Percentiles rank a stretch among this genome's conserved stretches.
phyloP scores from a whole-genome alignment of 1,284 basidiomycete genomes.

The Rhodotorula mucilaginosa region DNA sequence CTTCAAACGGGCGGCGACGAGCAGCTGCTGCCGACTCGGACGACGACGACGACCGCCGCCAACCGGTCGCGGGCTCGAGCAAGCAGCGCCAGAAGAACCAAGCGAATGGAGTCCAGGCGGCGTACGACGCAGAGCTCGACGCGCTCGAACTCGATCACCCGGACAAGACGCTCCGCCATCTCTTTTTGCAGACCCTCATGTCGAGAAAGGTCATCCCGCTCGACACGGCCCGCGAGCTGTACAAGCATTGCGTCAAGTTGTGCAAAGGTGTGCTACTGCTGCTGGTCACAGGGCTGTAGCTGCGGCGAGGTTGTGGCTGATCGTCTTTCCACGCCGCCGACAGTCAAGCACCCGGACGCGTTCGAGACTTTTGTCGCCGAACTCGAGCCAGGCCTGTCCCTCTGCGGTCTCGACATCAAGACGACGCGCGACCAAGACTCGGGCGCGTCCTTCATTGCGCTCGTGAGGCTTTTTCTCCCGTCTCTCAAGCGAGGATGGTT shows the following conservation, averaged over 20 bases:
- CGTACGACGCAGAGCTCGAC: conserved; percentile 10
- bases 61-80: not conserved
- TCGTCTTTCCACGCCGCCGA: too few species aligned
- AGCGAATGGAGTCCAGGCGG: not conserved
- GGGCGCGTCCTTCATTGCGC: conserved; percentile 9
- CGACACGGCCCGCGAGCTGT: conserved; percentile 62
- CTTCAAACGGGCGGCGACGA: not conserved
- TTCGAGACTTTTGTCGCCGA: conserved; percentile 62
- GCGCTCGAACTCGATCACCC: conserved; percentile 17
- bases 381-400: conserved; percentile 63
- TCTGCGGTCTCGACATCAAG: conserved; percentile 68
- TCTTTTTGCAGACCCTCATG: conserved; percentile 72
- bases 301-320: not conserved
- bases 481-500: not conserved
- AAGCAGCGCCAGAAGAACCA: not conserved
- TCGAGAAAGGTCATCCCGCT: conserved; percentile 65
- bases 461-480: conserved; percentile 10
- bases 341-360: conserved; percentile 9
- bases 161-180: conserved; percentile 54
- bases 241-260: conserved; percentile 49
- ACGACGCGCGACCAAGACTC: conserved; percentile 60
- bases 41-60: not conserved
- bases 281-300: too few species aligned
- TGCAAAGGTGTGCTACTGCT: conserved; percentile 28
- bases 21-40: not conserved